Evolutionary conservation across 179 eudicot genomes (phyloP), one percentile per base, ranked within the genome.

Genomic region (Actinidia arguta): DNA sequence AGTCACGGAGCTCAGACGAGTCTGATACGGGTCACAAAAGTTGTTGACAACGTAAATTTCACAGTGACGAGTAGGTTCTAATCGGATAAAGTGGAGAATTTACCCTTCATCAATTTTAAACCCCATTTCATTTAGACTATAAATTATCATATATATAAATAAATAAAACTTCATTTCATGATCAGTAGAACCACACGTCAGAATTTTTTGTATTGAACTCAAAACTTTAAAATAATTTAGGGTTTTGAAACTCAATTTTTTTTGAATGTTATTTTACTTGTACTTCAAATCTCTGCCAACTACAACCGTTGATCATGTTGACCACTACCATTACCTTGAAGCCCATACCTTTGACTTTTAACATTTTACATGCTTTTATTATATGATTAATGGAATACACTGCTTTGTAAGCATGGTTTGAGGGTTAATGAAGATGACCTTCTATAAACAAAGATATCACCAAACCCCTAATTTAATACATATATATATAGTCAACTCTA

Each of bases 341-440:
- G 47, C 8, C 47, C 0, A 17, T 66, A 46, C 73, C 73, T 69
- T 42, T 69, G 73, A 69, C 73, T 69, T 69, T 69, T 66, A 62
- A 83, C 86, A 82, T 79, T 81, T 83, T 75, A 62, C 52, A 39
- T 76, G 46, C 47, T 6, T 42, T 8, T 67, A 50, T 67, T 69
- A 46, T 18, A 42, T 20, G 36, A 27, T 42, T 51, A 47, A 66
- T 25, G 78, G 46, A 63, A 82, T 31, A 76, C 59, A 39, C 84
- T 78, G 48, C 78, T 70, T 80, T 82, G 78, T 64, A 80, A 82
- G 86, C 90, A 83, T 85, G 64, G 80, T 84, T 86, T 85, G 69
- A 84, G 90, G 85, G 39, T 27, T 63, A 84, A 82, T 87, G 69
- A 78, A 79, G 36, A 77, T 8, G 46, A 75, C n/a, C 58, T 82